A percentile compares a stretch with the other conserved stretches of the same genome.
These are phyloP conservation scores for Penicillium sp. DNA, from an alignment of 2,329 filamentous ascomycete genomes.

Conservation along the genomic window DNA sequence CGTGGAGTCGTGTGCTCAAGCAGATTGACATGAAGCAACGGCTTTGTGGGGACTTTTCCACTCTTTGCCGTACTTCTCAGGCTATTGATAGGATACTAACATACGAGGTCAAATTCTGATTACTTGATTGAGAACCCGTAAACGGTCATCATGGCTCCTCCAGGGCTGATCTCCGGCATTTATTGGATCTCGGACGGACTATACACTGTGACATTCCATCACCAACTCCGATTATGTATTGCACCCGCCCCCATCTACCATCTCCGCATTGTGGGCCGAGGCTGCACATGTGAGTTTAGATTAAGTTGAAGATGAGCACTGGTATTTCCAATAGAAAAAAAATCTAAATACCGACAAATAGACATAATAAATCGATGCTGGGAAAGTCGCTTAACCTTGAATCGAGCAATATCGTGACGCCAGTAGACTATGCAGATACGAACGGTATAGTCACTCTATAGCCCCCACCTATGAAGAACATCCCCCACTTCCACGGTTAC, in stretches of 20 bases:
- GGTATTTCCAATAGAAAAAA: not conserved
- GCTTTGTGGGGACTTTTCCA: not conserved
- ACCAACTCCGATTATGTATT: too few species aligned
- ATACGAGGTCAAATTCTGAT: too few species aligned
- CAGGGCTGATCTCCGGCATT: too few species aligned
- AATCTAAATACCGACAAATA: not conserved
- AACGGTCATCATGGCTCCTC: too few species aligned
- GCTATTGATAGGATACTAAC: too few species aligned
- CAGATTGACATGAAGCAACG: not conserved
- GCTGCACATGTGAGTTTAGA: not conserved
- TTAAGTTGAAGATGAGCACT: not conserved
- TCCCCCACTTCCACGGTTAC: not conserved
- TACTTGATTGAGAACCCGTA: too few species aligned
- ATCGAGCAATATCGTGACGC: not conserved
- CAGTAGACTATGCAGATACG: not conserved
- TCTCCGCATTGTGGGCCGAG: not conserved
- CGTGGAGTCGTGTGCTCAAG: slow-evolving; percentile 1
- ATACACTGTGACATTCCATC: not conserved
- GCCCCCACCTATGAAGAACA: too few species aligned
- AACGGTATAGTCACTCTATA: not conserved
- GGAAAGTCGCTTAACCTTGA: not conserved
- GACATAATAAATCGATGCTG: not conserved
- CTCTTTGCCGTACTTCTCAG: not conserved
- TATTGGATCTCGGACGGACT: not conserved
- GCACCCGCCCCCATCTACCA: not conserved